phyloP scores from a whole-genome alignment of 768 basidiomycete species.

The Suillus brevipes region DNA sequence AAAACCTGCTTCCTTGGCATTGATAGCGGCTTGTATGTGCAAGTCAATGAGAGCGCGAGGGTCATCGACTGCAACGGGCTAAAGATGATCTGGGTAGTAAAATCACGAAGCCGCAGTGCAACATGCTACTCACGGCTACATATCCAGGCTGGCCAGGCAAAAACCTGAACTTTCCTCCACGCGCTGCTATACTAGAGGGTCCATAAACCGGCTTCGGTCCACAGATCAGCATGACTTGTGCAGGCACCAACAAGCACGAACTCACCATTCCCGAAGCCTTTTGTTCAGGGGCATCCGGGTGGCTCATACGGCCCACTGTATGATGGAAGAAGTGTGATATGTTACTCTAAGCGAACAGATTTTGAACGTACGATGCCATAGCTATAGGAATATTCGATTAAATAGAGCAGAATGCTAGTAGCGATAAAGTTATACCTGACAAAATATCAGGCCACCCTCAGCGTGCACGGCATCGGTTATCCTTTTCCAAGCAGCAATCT shows the following conservation, averaged over 20 bases:
- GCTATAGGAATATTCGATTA: conserved; percentile 17
- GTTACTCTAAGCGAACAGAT: not conserved
- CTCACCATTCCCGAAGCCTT: conserved; percentile 32
- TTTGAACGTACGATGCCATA: conserved; percentile 39
- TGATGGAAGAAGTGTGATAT: not conserved
- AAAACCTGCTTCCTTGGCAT: conserved; percentile 54
- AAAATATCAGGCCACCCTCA: conserved; percentile 32
- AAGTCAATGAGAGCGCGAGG: conserved; percentile 39
- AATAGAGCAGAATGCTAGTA: not conserved
- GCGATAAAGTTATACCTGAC: conserved; percentile 36
- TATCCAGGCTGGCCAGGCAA: conserved; percentile 34
- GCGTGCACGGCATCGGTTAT: conserved; percentile 49
- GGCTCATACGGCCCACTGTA: conserved; percentile 28
- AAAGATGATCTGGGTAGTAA: not conserved
- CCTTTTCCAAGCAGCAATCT: conserved; percentile 46
- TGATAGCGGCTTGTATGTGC: conserved; percentile 46
- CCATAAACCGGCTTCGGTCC: conserved; percentile 41
- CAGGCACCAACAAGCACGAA: no score
- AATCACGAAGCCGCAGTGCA: not conserved
- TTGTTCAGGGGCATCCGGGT: conserved; percentile 43
- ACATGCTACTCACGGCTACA: not conserved
- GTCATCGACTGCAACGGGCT: conserved; percentile 46
- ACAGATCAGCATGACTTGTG: not conserved
- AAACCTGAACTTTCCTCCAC: conserved; percentile 42
- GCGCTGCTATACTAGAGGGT: conserved; percentile 36